phyloP scores from a whole-genome alignment of 371 early-diverging fungal genomes.

The Hamiltosporidium magnivora region DNA sequence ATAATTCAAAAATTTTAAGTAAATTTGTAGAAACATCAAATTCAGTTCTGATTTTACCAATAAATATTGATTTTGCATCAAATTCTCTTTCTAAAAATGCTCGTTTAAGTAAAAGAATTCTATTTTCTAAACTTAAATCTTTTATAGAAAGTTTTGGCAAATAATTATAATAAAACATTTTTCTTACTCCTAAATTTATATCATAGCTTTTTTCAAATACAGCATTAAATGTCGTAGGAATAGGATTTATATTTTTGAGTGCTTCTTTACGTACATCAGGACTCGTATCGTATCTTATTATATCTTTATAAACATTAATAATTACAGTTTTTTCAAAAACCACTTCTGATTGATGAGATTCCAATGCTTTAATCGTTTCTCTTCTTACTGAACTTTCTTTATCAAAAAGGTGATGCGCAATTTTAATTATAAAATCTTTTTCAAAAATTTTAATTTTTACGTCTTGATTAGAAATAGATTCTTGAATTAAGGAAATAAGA shows the following conservation, averaged over 20 bases:
- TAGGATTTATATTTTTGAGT: conserved; percentile 8
- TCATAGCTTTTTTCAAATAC: conserved; percentile 33
- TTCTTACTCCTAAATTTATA: conserved; percentile 24
- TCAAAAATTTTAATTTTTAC: neutral
- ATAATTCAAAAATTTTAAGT: neutral
- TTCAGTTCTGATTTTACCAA: neutral
- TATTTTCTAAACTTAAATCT: conserved; percentile 7
- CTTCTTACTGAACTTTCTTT: conserved; percentile 38
- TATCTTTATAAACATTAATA: conserved; percentile 27
- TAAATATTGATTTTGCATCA: conserved; percentile 14
- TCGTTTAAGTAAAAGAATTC: conserved; percentile 24
- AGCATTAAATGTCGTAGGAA: conserved; percentile 10
- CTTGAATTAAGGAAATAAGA: conserved; percentile 3
- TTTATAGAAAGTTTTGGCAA: conserved; percentile 24
- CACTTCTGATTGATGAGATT: conserved; percentile 16
- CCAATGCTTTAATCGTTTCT: conserved; percentile 29
- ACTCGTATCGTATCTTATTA: conserved; percentile 26
- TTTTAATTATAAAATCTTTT: conserved; percentile 14
- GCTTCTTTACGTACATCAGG: conserved; percentile 22
- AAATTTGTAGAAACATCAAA: conserved; percentile 4
- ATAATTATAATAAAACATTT: conserved; percentile 25
- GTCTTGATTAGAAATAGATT: neutral
- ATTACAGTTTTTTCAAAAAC: conserved; percentile 19
- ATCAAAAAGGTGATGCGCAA: conserved; percentile 40
- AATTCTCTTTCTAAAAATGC: conserved; percentile 33